Evolutionary conservation across 2,329 filamentous ascomycete genomes (phyloP).

Genomic region (Pyrenophora teres): DNA sequence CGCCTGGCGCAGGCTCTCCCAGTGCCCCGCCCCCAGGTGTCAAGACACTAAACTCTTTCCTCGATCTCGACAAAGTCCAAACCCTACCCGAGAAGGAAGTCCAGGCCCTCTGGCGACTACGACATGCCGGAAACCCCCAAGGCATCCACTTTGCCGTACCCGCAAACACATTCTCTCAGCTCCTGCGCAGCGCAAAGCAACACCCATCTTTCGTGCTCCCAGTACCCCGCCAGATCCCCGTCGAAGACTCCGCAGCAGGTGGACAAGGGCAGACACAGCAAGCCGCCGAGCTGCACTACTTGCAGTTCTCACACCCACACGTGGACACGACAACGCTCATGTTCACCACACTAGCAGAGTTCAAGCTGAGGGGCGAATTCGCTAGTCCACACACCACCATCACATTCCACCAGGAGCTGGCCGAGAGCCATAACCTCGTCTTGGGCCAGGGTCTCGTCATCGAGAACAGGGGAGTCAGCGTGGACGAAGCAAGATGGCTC

Average conservation of each 20-base stretch:
- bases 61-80: slow-evolving; percentile 80
- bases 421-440: slow-evolving; percentile 74
- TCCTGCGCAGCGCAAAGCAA: slow-evolving; percentile 71
- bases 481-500: slow-evolving; percentile 86
- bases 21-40: slow-evolving; percentile 54
- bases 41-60: slow-evolving; percentile 68
- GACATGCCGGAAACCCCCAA: slow-evolving; percentile 72
- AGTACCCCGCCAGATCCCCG: slow-evolving; percentile 64
- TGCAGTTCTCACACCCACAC: slow-evolving; percentile 93
- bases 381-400: slow-evolving; percentile 91
- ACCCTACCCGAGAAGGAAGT: slow-evolving; percentile 79
- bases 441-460: slow-evolving; percentile 83
- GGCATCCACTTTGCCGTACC: slow-evolving; percentile 87
- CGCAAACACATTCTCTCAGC: slow-evolving; percentile 70
- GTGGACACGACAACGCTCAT: slow-evolving; percentile 66
- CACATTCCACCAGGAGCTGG: slow-evolving; percentile 86
- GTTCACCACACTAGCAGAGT: slow-evolving; percentile 93
- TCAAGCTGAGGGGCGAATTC: slow-evolving; percentile 86
- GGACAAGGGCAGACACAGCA: slow-evolving; percentile 43
- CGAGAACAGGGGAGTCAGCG: slow-evolving; percentile 73
- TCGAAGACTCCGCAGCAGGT: slow-evolving; percentile 29
- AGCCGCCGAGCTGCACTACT: slow-evolving; percentile 90
- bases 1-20: slow-evolving; percentile 26
- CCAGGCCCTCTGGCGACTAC: slow-evolving; percentile 85
- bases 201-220: slow-evolving; percentile 92